phyloP scores from a whole-genome alignment of 164 flowering plant species.

The Pachysandra terminalis region DNA sequence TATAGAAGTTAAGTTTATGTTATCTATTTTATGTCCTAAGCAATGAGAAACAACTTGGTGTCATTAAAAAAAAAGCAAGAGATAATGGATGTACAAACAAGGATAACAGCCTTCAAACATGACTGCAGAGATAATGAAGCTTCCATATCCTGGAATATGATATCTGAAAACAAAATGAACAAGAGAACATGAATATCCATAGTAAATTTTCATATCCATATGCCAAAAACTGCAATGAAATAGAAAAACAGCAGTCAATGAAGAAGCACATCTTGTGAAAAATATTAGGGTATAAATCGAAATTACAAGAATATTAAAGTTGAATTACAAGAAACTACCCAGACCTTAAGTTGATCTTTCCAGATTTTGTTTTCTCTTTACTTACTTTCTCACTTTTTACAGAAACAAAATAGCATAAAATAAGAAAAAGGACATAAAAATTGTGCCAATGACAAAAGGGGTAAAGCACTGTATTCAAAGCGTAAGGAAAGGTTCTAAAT shows the following conservation, averaged over 20 bases:
- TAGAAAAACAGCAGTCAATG: not conserved
- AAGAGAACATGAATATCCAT: not conserved
- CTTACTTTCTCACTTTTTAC: no score
- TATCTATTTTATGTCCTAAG: not conserved
- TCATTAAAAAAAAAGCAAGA: slow-evolving; percentile 7
- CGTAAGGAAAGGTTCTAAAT: no score
- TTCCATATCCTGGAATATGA: slow-evolving; percentile 34
- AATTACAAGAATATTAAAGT: not conserved
- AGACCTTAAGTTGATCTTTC: no score
- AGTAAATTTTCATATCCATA: not conserved
- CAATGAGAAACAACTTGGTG: not conserved
- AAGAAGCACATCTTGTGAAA: not conserved
- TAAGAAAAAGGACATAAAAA: no score
- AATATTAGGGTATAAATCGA: not conserved
- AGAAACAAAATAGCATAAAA: no score
- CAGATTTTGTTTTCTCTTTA: no score
- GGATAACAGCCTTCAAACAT: slow-evolving; percentile 60
- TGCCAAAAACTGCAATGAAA: not conserved
- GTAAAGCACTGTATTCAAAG: no score
- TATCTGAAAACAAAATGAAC: slow-evolving; percentile 34
- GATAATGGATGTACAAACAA: slow-evolving; percentile 89
- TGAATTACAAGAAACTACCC: no score
- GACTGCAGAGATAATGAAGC: slow-evolving; percentile 27
- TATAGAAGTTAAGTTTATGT: not conserved
- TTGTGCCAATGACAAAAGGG: no score